Base-by-base conservation (phyloP, 2,329 filamentous ascomycete genomes). In the Dryadomyces quercus-mongolicae region DNA sequence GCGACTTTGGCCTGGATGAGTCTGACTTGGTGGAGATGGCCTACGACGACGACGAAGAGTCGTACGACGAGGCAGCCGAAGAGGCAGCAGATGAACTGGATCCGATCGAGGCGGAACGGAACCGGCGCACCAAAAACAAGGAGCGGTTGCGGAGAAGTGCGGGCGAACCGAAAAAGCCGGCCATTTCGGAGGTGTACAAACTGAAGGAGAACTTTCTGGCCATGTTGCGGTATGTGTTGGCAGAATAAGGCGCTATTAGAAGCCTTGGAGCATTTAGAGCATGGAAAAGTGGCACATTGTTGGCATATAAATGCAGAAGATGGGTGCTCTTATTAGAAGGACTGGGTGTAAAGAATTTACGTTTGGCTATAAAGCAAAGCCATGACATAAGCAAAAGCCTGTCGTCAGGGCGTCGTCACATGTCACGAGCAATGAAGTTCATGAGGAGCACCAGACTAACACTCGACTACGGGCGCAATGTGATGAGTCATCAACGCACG, bases 1-100 rank as follows among this genome's bases (percentile, higher is more conserved):
- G 80, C 50, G 93, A 98, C 70, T 98, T 98, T 71, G 93, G 93
- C 0, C 73, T 98, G 20, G 83, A 96, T 65, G 81, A 86, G 63
- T 84, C 86, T 64, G 93, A 97, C 65, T 73, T 97, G 15, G 81
- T 92, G 65, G 91, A 95, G 58, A 83, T 96, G 67, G 81, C 81
- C 47, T 88, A 93, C 61, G 87, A 87, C 3, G 86, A 91, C 54
- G 80, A 82, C 9, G 74, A 72, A 8, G 74, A 71, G 1, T 80
- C 78, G 1, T 82, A 84, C 53, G 80, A 74, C 1, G 81, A 84
- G 56, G 80, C 74, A 1, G 81, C 85, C 60, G 76, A 85, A n/a
- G 84, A 85, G 54, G 80, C 77, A 13, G 84, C 88, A 52, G 88
- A 94, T 55, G 84, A 91, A 56, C 69, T 87, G 57, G 91, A 97